Evolutionary conservation across 106 monocot genomes (phyloP).

Genomic region (Dendrobium nobile): DNA sequence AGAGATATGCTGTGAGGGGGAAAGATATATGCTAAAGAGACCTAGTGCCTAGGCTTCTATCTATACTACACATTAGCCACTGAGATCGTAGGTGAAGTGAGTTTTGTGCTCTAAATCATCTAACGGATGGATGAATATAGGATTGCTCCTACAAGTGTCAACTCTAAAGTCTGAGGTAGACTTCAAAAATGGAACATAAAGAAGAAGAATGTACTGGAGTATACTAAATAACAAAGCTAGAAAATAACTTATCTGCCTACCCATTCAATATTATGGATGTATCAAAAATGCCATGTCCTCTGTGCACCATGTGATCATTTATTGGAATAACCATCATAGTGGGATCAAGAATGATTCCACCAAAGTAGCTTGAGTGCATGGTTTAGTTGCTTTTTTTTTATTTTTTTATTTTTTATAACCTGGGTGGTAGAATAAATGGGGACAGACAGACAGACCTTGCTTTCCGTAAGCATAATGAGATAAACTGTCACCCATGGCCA

Average conservation of each 20-base stretch:
- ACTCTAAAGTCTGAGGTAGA: too few relatives aligned
- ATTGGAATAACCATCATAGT: slow-evolving; percentile 68
- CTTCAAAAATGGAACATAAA: background rate
- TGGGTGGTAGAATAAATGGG: background rate
- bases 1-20: too few relatives aligned
- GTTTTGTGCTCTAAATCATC: too few relatives aligned
- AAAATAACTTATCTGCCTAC: slow-evolving; percentile 19
- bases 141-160: too few relatives aligned
- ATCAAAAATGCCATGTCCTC: slow-evolving; percentile 79
- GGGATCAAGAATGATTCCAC: slow-evolving; percentile 71
- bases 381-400: too few relatives aligned
- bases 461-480: background rate
- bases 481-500: background rate
- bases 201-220: background rate
- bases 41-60: too few relatives aligned
- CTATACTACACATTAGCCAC: too few relatives aligned
- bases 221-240: background rate
- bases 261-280: slow-evolving; percentile 71
- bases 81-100: too few relatives aligned
- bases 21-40: too few relatives aligned
- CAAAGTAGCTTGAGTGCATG: slow-evolving; percentile 11
- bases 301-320: slow-evolving; percentile 66
- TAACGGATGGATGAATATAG: too few relatives aligned
- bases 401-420: background rate
- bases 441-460: background rate